phyloP scores from a whole-genome alignment of 2,329 filamentous ascomycete genomes.

The Colletotrichum lupini region DNA sequence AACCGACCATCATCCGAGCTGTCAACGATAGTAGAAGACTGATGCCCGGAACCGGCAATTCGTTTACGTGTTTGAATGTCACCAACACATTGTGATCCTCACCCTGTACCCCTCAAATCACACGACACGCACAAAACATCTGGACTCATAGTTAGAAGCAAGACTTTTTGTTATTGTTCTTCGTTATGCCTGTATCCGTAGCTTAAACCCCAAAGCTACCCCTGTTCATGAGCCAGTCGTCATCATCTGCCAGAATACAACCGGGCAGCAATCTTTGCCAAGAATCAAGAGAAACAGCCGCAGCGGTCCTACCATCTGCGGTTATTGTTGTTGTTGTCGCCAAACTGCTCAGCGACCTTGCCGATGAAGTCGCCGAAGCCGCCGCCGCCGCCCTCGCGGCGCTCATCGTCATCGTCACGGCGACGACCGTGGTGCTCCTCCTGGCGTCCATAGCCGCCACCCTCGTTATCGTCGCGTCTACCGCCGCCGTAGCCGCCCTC shows the following conservation, averaged over 20 bases:
- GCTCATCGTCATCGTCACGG: slow-evolving; percentile 30
- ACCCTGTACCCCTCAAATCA: neutral
- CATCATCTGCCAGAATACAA: slow-evolving; percentile 5
- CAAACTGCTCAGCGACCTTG: slow-evolving; percentile 35
- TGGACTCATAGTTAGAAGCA: neutral
- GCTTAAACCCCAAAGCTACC: neutral
- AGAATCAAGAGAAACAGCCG: neutral
- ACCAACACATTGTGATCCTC: neutral
- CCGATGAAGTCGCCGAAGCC: slow-evolving; percentile 39
- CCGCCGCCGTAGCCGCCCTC: slow-evolving; percentile 37
- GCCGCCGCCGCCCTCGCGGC: slow-evolving; percentile 32
- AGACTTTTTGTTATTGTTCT: slow-evolving; percentile 21
- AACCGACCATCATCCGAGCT: neutral
- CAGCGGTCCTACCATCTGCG: slow-evolving; percentile 28
- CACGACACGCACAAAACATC: too few species aligned
- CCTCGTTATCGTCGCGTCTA: slow-evolving; percentile 39
- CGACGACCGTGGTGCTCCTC: slow-evolving; percentile 29
- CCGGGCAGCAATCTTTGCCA: neutral
- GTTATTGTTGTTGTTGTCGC: slow-evolving; percentile 34
- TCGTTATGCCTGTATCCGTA: slow-evolving; percentile 10
- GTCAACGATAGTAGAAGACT: neutral
- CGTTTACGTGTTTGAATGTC: neutral
- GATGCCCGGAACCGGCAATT: neutral
- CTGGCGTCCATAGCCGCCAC: slow-evolving; percentile 37
- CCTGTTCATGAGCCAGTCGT: neutral